These are phyloP conservation scores for Cunninghamia lanceolata DNA, from an alignment of 75 land plant species.

Conservation along the genomic window DNA sequence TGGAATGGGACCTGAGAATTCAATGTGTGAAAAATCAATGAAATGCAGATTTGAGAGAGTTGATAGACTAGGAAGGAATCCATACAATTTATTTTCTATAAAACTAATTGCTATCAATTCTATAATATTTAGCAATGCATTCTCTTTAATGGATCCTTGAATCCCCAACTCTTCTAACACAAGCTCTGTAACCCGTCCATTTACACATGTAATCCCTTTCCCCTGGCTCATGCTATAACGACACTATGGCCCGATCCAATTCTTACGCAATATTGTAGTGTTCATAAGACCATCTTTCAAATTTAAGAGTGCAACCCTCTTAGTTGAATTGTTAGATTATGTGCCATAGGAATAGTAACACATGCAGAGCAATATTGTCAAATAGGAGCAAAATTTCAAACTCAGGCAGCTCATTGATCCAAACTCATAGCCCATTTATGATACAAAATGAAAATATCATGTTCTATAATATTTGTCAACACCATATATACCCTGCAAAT, in stretches of 20 bases:
- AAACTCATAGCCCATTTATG: neutral
- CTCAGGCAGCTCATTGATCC: no score
- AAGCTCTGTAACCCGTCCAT: slow-evolving; percentile 8
- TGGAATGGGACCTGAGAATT: no score
- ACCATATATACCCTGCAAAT: no score
- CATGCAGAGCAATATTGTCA: neutral
- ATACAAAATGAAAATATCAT: no score
- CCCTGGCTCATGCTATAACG: neutral
- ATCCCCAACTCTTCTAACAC: no score
- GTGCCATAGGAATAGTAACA: neutral
- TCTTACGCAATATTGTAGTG: slow-evolving; percentile 7
- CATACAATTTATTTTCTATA: slow-evolving; percentile 30
- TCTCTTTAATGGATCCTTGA: no score
- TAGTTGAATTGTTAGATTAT: neutral
- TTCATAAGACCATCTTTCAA: no score
- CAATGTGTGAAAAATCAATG: no score
- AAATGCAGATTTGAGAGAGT: no score
- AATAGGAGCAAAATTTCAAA: neutral
- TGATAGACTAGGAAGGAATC: slow-evolving; percentile 35
- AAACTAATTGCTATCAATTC: slow-evolving; percentile 33
- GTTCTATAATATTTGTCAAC: no score
- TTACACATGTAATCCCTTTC: slow-evolving; percentile 15
- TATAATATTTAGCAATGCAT: no score
- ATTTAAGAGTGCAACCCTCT: no score
- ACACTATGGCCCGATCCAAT: slow-evolving; percentile 18